Evolutionary conservation across 1,284 basidiomycete species (phyloP).

Genomic region (Thecaphora thlaspeos): DNA sequence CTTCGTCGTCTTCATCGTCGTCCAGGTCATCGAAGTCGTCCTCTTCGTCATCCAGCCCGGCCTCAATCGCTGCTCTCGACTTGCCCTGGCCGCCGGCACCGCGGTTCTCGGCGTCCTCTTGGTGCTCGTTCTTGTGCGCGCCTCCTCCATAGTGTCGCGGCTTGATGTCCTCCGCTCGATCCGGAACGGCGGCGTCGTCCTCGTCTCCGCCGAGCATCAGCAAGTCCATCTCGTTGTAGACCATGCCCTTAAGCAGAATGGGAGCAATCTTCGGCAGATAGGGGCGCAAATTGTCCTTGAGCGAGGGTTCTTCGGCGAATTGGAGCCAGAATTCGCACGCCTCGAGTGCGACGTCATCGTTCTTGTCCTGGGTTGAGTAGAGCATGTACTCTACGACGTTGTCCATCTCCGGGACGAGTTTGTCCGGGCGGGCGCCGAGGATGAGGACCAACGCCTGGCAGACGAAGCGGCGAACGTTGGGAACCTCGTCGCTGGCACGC

Average conservation of each 20-base stretch:
- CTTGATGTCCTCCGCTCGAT: conserved; percentile 78
- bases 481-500: conserved; percentile 85
- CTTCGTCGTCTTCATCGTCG: conserved; percentile 88
- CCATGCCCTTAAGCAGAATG: conserved; percentile 91
- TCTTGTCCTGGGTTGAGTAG: conserved; percentile 94
- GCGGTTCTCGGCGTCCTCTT: conserved; percentile 42
- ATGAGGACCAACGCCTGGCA: conserved; percentile 94
- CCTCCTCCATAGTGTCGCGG: conserved; percentile 82
- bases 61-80: conserved; percentile 57
- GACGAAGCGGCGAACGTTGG: conserved; percentile 89
- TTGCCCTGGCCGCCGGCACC: conserved; percentile 49
- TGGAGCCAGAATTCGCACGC: conserved; percentile 99
- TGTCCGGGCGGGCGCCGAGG: conserved; percentile 87
- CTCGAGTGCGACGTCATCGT: conserved; percentile 65
- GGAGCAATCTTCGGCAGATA: conserved; percentile 85
- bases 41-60: conserved; percentile 71
- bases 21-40: conserved; percentile 76
- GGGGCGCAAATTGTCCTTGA: conserved; percentile 79
- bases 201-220: conserved; percentile 90
- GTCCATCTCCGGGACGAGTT: conserved; percentile 90
- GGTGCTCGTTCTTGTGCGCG: conserved; percentile 64
- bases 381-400: conserved; percentile 99
- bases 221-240: conserved; percentile 95
- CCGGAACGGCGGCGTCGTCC: conserved; percentile 78
- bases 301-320: conserved; percentile 89